Evolutionary conservation across 805 yeast species (phyloP).

Genomic region (Candida morakotiae): DNA sequence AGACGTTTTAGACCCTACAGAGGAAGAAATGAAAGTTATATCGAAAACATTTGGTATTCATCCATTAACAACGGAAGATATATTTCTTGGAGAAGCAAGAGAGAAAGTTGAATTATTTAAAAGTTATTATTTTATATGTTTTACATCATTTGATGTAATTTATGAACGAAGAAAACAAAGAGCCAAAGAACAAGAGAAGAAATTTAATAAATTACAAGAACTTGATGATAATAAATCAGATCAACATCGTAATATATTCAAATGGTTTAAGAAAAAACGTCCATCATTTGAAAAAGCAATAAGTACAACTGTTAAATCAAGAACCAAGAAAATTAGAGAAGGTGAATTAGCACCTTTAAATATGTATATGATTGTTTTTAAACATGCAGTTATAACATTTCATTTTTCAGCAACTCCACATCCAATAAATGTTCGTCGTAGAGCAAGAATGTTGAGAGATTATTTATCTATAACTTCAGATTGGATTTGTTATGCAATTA

Average conservation of each 20-base stretch:
- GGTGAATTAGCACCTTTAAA: slow-evolving; percentile 82
- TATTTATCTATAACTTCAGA: slow-evolving; percentile 88
- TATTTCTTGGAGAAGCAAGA: slow-evolving; percentile 86
- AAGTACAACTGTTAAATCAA: slow-evolving; percentile 19
- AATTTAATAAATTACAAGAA: slow-evolving; percentile 34
- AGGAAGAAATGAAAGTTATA: slow-evolving; percentile 91
- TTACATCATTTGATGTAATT: slow-evolving; percentile 59
- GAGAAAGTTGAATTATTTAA: slow-evolving; percentile 93
- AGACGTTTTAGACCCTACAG: slow-evolving; percentile 88
- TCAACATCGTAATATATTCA: slow-evolving; percentile 14
- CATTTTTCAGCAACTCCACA: slow-evolving; percentile 96
- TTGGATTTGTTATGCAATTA: slow-evolving; percentile 95
- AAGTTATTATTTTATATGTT: slow-evolving; percentile 88
- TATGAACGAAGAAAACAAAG: slow-evolving; percentile 60
- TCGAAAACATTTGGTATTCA: slow-evolving; percentile 92
- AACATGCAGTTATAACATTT: slow-evolving; percentile 86
- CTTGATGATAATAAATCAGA: slow-evolving; percentile 22
- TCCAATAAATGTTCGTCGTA: slow-evolving; percentile 89
- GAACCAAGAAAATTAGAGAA: slow-evolving; percentile 31
- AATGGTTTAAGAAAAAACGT: slow-evolving; percentile 12
- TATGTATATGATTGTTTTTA: slow-evolving; percentile 89
- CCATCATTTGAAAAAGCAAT: slow-evolving; percentile 10
- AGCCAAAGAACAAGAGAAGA: slow-evolving; percentile 43
- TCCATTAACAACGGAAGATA: slow-evolving; percentile 95
- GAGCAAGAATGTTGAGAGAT: slow-evolving; percentile 84